phyloP scores from a whole-genome alignment of 2,329 filamentous ascomycete genomes.

The Cladosporium austrohemisphaericum region DNA sequence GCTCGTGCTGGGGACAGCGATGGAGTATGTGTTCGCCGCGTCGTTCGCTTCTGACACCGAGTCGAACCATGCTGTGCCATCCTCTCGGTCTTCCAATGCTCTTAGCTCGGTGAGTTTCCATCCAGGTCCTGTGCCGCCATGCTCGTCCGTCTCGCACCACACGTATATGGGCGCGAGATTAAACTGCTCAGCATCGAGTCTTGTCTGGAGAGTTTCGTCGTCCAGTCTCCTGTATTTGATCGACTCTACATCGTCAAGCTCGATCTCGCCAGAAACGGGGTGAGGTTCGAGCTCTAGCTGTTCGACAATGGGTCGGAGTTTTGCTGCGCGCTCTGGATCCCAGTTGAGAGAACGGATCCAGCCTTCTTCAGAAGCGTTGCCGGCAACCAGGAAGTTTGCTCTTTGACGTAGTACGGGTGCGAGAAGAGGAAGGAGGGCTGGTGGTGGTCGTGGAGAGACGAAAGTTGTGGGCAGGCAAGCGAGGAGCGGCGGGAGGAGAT shows the following conservation, averaged over 20 bases:
- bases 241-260: slow-evolving; percentile 64
- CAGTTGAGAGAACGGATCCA: slow-evolving; percentile 74
- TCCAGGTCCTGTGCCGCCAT: slow-evolving; percentile 53
- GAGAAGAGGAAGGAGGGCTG: slow-evolving; percentile 57
- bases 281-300: slow-evolving; percentile 70
- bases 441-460: slow-evolving; percentile 56
- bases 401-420: slow-evolving; percentile 62
- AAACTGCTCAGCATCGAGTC: slow-evolving; percentile 60
- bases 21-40: slow-evolving; percentile 17
- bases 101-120: slow-evolving; percentile 72
- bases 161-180: slow-evolving; percentile 63
- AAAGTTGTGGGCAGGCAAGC: slow-evolving; percentile 61
- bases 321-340: slow-evolving; percentile 54
- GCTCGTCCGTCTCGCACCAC: slow-evolving; percentile 64
- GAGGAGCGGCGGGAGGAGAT: slow-evolving; percentile 59
- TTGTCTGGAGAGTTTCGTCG: slow-evolving; percentile 68
- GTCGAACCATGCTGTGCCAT: slow-evolving; percentile 56
- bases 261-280: slow-evolving; percentile 74
- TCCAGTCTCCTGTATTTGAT: slow-evolving; percentile 67
- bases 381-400: slow-evolving; percentile 58
- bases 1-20: slow-evolving; percentile 14
- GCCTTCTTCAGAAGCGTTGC: slow-evolving; percentile 41
- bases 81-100: slow-evolving; percentile 52
- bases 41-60: slow-evolving; percentile 61
- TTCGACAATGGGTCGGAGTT: slow-evolving; percentile 59